A percentile compares a stretch with the other conserved stretches of the same genome.
Conservation (phyloP, 768 basidiomycete genomes). For the Solioccasus polychromus region DNA sequence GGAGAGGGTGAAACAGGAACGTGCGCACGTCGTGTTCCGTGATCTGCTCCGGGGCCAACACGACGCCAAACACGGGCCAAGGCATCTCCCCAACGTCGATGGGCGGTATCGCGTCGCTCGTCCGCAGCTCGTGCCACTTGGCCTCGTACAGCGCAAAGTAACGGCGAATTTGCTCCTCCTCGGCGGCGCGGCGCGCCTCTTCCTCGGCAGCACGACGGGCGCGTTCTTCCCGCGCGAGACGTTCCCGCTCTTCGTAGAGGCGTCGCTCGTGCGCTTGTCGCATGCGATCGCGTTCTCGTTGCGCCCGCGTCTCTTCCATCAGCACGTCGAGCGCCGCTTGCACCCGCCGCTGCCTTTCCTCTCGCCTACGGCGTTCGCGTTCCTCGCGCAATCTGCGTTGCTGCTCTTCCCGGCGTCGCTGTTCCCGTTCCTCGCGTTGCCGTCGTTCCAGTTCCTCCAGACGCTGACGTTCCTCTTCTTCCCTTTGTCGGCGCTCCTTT, state of each 20-base stretch:
- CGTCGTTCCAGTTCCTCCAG: conserved; percentile 12
- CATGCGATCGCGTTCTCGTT: too few relatives aligned
- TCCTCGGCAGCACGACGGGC: too few relatives aligned
- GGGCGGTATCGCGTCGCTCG: conserved; percentile 12
- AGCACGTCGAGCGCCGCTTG: too few relatives aligned
- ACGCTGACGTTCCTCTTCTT: background rate
- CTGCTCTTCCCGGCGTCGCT: too few relatives aligned
- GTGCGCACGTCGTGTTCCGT: conserved; percentile 31
- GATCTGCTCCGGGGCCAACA: conserved; percentile 30
- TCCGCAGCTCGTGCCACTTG: conserved; percentile 38
- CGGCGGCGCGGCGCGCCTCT: conserved; percentile 7
- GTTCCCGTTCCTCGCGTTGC: conserved; percentile 10
- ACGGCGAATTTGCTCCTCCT: conserved; percentile 6
- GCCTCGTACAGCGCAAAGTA: conserved; percentile 29
- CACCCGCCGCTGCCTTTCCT: conserved; percentile 7
- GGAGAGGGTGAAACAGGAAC: conserved; percentile 41
- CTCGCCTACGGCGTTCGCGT: conserved; percentile 9
- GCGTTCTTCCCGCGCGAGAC: conserved; percentile 16
- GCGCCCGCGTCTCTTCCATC: too few relatives aligned
- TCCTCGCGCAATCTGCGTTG: conserved; percentile 4
- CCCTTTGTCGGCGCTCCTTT: conserved; percentile 10
- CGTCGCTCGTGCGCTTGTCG: too few relatives aligned
- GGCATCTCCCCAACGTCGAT: conserved; percentile 37
- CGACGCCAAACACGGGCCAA: conserved; percentile 39
- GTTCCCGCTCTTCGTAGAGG: conserved; percentile 12